Base-by-base conservation (phyloP, 805 yeast species). In the Lipomyces anomalus region DNA sequence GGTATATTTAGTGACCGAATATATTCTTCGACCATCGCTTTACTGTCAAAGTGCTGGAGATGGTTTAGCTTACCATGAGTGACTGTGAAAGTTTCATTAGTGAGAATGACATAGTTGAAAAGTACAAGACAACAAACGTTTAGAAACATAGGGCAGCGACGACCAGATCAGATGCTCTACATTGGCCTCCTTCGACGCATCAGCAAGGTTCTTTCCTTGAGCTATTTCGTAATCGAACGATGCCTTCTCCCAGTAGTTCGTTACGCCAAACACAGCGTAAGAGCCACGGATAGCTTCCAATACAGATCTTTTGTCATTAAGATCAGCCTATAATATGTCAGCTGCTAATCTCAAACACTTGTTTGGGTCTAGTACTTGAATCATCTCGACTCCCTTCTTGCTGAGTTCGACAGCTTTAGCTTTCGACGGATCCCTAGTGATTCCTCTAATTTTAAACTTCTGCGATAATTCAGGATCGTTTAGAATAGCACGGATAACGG, bases 361-460 rank as follows among this genome's bases (percentile, higher is more conserved):
- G 17, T 9, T 17, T 18, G 35, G 2, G 6, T 7, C 9, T 13
- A 33, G 16, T 7, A 38, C 42, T 17, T 20, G 18, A 4, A 40
- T 23, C 16, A 40, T 2, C 7, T 40, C 44, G 11, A 22, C 44
- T 1, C 44, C 44, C 20, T 38, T n/a, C 7, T 37, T 16, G 18
- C 11, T 4, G 2, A 40, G 44, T 18, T 9, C 30, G 45, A 36
- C 1, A 13, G 44, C 44, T 16, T 18, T 17, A 4, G 47, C 29
- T 44, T 40, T 40, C 4, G 11, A 20, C 9, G 44, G 17, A 7
- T 40, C 44, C 11, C 57, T 43, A 16, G 58, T 55, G 16, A 55
- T 23, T 28, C 37, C 58, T 6, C 58, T 40, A 22, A 55, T 37
- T 28, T 28, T 51, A 40, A 34, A 55, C 22, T 43, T 23, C 1